A percentile compares a stretch with the other conserved stretches of the same genome.
These are phyloP conservation scores for Calonectria naviculata DNA, from an alignment of 2,329 filamentous ascomycete genomes.

Conservation along the genomic window DNA sequence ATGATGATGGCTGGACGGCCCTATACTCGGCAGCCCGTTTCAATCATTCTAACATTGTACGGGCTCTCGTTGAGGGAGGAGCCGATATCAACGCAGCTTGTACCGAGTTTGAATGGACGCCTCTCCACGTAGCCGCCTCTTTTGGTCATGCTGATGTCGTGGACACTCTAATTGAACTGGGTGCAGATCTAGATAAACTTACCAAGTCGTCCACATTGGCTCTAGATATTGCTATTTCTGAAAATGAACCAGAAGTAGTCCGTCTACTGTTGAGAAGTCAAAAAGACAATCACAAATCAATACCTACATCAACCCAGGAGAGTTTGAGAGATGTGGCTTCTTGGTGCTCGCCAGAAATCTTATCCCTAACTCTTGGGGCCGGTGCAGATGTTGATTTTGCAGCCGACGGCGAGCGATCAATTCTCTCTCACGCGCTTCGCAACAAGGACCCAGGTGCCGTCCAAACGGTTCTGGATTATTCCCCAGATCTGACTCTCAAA, in stretches of 20 bases:
- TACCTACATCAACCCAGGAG: too few species aligned
- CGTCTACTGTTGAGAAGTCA: neutral
- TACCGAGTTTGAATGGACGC: neutral
- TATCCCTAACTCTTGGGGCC: conserved; percentile 4
- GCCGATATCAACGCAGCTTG: neutral
- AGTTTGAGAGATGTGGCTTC: neutral
- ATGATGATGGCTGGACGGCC: neutral
- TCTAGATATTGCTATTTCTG: neutral
- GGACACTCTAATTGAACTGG: neutral
- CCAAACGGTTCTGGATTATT: conserved; percentile 14
- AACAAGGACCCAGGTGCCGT: neutral
- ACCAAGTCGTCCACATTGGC: neutral
- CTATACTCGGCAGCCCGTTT: neutral
- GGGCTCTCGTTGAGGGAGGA: conserved; percentile 1
- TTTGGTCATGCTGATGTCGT: neutral
- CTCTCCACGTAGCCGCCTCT: neutral
- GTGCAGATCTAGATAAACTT: neutral
- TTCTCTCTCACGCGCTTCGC: neutral
- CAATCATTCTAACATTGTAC: neutral
- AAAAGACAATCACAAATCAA: too few species aligned
- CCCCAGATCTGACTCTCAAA: neutral
- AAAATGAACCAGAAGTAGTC: neutral
- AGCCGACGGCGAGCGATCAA: neutral
- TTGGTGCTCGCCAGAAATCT: neutral
- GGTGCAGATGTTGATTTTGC: conserved; percentile 11